Evolutionary conservation across 148 eudicot genomes (phyloP).

Genomic region (Mesembryanthemum crystallinum): DNA sequence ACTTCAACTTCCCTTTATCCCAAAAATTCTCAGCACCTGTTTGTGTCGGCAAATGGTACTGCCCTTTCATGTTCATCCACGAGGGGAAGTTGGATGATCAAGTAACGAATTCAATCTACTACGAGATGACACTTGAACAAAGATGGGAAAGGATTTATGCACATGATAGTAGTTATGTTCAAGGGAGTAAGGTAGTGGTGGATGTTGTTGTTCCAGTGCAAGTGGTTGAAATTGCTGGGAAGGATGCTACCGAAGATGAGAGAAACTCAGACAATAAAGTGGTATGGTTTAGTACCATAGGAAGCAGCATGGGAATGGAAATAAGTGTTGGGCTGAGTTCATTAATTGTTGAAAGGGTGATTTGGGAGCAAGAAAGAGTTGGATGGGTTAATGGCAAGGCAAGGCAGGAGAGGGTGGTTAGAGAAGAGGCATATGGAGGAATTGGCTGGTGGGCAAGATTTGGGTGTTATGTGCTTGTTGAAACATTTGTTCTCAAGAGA

Average conservation of each 20-base stretch:
- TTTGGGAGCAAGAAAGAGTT: constrained; percentile 42
- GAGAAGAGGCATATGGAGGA: constrained; percentile 37
- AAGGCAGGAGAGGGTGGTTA: constrained; percentile 35
- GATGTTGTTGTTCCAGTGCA: constrained; percentile 33
- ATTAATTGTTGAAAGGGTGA: constrained; percentile 36
- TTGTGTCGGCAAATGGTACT: constrained; percentile 38
- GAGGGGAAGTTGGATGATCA: constrained; percentile 27
- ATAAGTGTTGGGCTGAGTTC: constrained; percentile 38
- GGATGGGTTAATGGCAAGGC: constrained; percentile 43
- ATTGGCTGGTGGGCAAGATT: constrained; percentile 44
- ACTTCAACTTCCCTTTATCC: constrained; percentile 33
- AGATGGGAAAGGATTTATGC: constrained; percentile 36
- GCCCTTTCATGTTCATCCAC: constrained; percentile 39
- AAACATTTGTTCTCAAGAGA: constrained; percentile 50
- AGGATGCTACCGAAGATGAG: constrained; percentile 38
- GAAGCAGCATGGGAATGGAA: constrained; percentile 20
- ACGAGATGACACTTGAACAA: constrained; percentile 36
- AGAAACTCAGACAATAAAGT: constrained; percentile 24
- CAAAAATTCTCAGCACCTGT: constrained; percentile 11
- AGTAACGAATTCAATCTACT: constrained; percentile 31
- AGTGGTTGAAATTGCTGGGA: constrained; percentile 27
- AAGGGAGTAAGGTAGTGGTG: constrained; percentile 26
- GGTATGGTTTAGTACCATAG: constrained; percentile 40
- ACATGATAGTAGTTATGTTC: constrained; percentile 19
- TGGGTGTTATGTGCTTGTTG: constrained; percentile 62